Percentiles rank a stretch among this genome's conserved stretches.
phyloP scores from a whole-genome alignment of 169 alveolate genomes.

The Eimeria necatrix region DNA sequence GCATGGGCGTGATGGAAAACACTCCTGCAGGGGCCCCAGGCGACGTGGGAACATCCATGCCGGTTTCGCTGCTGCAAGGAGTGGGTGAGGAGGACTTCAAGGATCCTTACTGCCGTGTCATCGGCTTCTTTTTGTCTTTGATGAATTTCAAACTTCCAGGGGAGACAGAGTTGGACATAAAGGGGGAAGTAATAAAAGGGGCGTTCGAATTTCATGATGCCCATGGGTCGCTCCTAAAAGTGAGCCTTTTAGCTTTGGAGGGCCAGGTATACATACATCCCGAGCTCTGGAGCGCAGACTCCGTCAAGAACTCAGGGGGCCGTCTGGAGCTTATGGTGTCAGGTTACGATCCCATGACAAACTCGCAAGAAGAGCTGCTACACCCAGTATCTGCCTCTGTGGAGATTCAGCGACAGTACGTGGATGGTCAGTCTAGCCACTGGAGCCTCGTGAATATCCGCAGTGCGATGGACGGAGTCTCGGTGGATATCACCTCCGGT shows the following conservation, averaged over 20 bases:
- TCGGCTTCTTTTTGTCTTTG: constrained; percentile 58
- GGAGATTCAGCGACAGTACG: constrained; percentile 72
- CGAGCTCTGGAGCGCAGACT: constrained; percentile 55
- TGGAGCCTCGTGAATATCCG: constrained; percentile 72
- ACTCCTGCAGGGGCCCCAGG: background rate
- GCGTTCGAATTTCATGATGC: constrained; percentile 78
- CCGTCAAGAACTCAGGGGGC: constrained; percentile 68
- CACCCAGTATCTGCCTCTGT: constrained; percentile 77
- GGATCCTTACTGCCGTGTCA: constrained; percentile 45
- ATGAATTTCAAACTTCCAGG: constrained; percentile 61
- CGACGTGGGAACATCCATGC: constrained; percentile 41
- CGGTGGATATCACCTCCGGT: constrained; percentile 79
- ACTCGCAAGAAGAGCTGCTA: constrained; percentile 76
- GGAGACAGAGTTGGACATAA: constrained; percentile 70
- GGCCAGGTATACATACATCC: constrained; percentile 78
- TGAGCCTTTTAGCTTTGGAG: constrained; percentile 63
- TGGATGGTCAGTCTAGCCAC: constrained; percentile 39
- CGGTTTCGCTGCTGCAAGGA: constrained; percentile 37
- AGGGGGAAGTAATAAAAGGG: constrained; percentile 39
- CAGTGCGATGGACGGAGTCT: constrained; percentile 71
- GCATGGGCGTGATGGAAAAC: background rate
- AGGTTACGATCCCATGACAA: constrained; percentile 81
- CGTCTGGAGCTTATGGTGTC: constrained; percentile 76
- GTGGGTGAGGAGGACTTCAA: constrained; percentile 59
- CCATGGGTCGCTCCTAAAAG: constrained; percentile 76